Evolutionary conservation across 345 rosid species (phyloP).

Genomic region (Aethionema arabicum): DNA sequence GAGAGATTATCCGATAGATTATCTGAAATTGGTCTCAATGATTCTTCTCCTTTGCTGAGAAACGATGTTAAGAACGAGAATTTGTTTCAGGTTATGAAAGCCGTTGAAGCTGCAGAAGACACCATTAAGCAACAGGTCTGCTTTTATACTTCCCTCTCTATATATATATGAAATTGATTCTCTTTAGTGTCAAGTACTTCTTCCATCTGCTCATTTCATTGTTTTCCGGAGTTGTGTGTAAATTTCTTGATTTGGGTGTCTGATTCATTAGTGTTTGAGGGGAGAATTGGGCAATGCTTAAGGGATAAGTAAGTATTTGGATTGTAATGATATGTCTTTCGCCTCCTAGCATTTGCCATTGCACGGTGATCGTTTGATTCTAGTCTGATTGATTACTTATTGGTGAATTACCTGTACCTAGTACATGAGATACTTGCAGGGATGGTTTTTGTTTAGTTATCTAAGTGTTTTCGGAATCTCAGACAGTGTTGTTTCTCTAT

Average conservation of each 20-base stretch:
- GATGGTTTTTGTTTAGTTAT: conserved; percentile 11
- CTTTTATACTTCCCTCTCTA: not conserved
- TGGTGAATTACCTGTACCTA: conserved; percentile 5
- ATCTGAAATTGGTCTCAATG: conserved; percentile 45
- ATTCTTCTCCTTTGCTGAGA: conserved; percentile 27
- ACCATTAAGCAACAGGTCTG: conserved; percentile 80
- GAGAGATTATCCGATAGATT: conserved; percentile 52
- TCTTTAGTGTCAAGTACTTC: not conserved
- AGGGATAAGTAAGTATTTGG: conserved; percentile 1
- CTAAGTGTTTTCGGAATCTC: not conserved
- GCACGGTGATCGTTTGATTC: conserved; percentile 1
- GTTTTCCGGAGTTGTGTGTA: not conserved
- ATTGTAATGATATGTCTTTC: not conserved
- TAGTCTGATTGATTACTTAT: conserved; percentile 9
- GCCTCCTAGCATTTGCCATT: conserved; percentile 15
- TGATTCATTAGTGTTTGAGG: conserved; percentile 1
- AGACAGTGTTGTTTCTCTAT: conserved; percentile 19
- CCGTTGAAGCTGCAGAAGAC: conserved; percentile 88
- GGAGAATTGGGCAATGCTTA: conserved; percentile 1
- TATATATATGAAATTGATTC: conserved; percentile 1
- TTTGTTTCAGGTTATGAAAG: conserved; percentile 82
- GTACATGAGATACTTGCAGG: not conserved
- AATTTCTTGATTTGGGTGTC: conserved; percentile 13
- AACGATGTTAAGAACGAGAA: conserved; percentile 43
- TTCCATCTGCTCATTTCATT: not conserved